Conservation (phyloP, 2,329 filamentous ascomycete genomes). For the Periconia sp. region DNA sequence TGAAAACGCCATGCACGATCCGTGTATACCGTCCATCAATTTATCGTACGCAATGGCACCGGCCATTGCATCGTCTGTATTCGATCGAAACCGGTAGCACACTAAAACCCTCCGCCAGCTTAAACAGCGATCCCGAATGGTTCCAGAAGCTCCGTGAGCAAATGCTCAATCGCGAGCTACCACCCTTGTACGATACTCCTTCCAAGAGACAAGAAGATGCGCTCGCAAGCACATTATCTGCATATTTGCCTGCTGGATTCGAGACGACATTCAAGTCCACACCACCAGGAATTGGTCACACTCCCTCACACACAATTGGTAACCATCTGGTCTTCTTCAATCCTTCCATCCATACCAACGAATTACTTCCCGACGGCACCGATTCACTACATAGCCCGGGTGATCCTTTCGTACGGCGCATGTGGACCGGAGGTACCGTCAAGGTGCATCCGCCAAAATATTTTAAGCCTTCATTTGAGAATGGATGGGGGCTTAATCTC, state of each 20-base stretch:
- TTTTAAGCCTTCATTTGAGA: background rate
- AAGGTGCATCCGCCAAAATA: slow-evolving; percentile 46
- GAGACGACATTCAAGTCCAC: background rate
- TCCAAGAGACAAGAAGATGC: slow-evolving; percentile 59
- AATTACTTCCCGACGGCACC: slow-evolving; percentile 79
- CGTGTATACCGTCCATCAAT: slow-evolving; percentile 11
- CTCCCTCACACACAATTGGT: slow-evolving; percentile 54
- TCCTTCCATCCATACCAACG: slow-evolving; percentile 61
- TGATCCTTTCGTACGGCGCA: slow-evolving; percentile 68
- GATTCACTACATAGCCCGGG: slow-evolving; percentile 79
- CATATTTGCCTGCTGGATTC: slow-evolving; percentile 19
- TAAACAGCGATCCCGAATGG: slow-evolving; percentile 18
- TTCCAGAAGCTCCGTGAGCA: slow-evolving; percentile 29
- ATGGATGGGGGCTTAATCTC: slow-evolving; percentile 12
- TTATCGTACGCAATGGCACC: slow-evolving; percentile 18
- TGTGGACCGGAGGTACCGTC: slow-evolving; percentile 87
- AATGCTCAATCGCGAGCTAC: slow-evolving; percentile 53
- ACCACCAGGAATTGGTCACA: background rate
- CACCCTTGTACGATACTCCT: slow-evolving; percentile 55
- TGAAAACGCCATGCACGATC: slow-evolving; percentile 15
- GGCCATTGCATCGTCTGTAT: slow-evolving; percentile 15
- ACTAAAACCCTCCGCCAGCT: background rate
- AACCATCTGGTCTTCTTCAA: slow-evolving; percentile 91
- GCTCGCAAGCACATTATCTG: slow-evolving; percentile 53
- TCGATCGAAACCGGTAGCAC: slow-evolving; percentile 4